Evolutionary conservation across 305 asterid species (phyloP).

Genomic region (Fraxinus ornus): DNA sequence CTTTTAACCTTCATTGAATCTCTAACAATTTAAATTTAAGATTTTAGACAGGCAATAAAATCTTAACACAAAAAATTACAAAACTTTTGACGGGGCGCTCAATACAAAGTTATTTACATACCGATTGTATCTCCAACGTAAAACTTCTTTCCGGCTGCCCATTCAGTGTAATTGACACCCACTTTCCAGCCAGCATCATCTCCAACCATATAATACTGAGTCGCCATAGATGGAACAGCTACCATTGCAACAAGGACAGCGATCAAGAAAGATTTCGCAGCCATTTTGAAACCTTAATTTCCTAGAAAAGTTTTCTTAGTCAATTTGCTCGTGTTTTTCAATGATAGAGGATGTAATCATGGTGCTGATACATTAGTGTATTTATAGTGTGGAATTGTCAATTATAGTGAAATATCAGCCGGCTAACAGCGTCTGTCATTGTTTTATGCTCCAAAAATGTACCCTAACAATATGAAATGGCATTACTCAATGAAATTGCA

Average conservation of each 20-base stretch:
- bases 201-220: constrained; percentile 30
- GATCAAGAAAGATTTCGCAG: constrained; percentile 22
- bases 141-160: constrained; percentile 36
- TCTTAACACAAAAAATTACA: no score
- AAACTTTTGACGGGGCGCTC: no score
- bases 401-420: background rate
- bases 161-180: constrained; percentile 29
- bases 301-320: background rate
- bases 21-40: no score
- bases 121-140: constrained; percentile 31
- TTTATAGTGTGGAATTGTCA: background rate
- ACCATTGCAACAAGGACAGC: constrained; percentile 9
- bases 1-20: no score
- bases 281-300: background rate
- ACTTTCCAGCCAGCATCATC: constrained; percentile 36
- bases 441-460: background rate
- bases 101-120: no score
- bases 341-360: background rate
- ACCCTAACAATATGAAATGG: background rate
- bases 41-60: no score
- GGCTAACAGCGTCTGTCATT: constrained; percentile 5
- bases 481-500: no score
- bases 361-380: background rate
- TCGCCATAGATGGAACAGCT: constrained; percentile 15
- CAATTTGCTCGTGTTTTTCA: background rate